phyloP scores from a whole-genome alignment of 768 basidiomycete genomes.

The Suillus ampliporus region DNA sequence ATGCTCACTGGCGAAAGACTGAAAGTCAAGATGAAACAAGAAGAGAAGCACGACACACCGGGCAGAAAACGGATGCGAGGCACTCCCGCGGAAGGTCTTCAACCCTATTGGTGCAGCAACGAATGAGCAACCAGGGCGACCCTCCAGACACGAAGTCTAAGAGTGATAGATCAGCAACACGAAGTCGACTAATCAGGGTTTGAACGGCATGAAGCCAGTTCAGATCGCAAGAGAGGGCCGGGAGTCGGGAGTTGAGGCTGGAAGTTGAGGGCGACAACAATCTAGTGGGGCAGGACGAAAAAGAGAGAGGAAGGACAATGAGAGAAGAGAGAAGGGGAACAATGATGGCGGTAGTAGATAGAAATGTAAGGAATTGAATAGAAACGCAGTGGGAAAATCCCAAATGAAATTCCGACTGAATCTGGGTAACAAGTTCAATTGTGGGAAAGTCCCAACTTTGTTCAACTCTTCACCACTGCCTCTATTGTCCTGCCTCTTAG shows the following conservation, averaged over 20 bases:
- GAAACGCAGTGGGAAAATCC: slow-evolving; percentile 2
- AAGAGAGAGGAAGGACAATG: neutral
- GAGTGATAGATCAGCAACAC: neutral
- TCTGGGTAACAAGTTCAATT: neutral
- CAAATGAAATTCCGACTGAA: neutral
- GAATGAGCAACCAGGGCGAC: neutral
- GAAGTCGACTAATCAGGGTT: neutral
- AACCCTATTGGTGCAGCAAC: neutral
- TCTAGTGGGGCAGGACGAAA: neutral
- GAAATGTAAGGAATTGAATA: neutral
- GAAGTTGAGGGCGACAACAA: too few species aligned
- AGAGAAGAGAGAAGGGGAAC: neutral
- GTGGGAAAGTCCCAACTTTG: slow-evolving; percentile 5
- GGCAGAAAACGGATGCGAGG: neutral
- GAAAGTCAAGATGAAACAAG: neutral
- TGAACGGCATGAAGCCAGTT: neutral
- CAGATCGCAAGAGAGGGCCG: neutral
- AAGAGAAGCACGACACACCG: neutral
- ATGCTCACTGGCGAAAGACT: neutral
- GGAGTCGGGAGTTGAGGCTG: too few species aligned
- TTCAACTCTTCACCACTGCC: neutral
- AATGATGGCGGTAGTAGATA: neutral
- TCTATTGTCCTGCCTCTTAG: neutral
- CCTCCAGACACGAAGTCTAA: neutral
- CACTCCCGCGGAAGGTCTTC: neutral